These are phyloP conservation scores for Solioccasus polychromus DNA, from an alignment of 768 basidiomycete species.

Conservation along the genomic window DNA sequence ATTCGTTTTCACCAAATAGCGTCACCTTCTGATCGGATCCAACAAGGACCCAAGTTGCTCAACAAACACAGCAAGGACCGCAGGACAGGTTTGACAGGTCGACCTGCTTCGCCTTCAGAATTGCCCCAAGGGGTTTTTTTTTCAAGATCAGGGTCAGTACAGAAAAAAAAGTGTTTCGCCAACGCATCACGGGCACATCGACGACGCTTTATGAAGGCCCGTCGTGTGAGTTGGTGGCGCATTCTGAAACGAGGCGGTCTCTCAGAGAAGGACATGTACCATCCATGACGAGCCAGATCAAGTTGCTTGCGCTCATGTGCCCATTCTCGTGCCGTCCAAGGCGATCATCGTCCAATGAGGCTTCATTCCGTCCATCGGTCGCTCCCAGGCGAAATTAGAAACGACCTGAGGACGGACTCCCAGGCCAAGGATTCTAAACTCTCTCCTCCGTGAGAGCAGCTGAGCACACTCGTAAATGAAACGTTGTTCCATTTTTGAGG, in stretches of 20 bases:
- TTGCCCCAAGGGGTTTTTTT: neutral
- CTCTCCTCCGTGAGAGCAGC: constrained; percentile 17
- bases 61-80: constrained; percentile 6
- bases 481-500: constrained; percentile 18
- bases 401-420: constrained; percentile 15
- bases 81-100: neutral
- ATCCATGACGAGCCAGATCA: no score
- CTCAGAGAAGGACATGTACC: neutral
- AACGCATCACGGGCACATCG: constrained; percentile 3
- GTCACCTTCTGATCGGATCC: constrained; percentile 27
- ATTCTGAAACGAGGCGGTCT: constrained; percentile 6
- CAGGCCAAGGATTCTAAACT: constrained; percentile 16
- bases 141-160: constrained; percentile 9
- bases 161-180: no score
- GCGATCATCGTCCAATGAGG: constrained; percentile 6
- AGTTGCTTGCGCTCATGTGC: neutral
- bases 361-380: neutral
- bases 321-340: constrained; percentile 2
- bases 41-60: no score
- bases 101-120: neutral
- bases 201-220: constrained; percentile 16
- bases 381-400: constrained; percentile 21
- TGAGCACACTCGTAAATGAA: constrained; percentile 9
- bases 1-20: constrained; percentile 26
- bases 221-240: constrained; percentile 24